Evolutionary conservation across 2,329 filamentous ascomycete genomes (phyloP).

Genomic region (Aspergillus nomiae): DNA sequence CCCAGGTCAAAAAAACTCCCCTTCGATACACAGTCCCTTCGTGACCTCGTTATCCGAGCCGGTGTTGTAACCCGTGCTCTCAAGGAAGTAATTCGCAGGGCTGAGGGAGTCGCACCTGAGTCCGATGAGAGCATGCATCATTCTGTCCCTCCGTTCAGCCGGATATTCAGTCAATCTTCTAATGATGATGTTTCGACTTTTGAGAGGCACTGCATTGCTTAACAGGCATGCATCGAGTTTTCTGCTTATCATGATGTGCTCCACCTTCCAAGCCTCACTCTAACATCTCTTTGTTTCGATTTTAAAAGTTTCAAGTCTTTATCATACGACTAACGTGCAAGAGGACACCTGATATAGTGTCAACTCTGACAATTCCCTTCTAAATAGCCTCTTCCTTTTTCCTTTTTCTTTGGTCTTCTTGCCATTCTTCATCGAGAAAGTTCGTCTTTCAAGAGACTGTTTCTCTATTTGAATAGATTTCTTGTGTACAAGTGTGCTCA

Average conservation of each 20-base stretch:
- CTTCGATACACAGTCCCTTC: conserved; percentile 66
- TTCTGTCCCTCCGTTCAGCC: conserved; percentile 49
- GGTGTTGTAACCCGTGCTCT: conserved; percentile 52
- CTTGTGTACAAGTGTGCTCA: conserved; percentile 25
- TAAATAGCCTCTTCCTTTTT: conserved; percentile 9
- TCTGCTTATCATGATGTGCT: background rate
- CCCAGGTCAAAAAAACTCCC: conserved; percentile 57
- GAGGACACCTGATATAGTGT: background rate
- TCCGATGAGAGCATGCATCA: conserved; percentile 30
- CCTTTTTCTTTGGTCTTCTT: conserved; percentile 11
- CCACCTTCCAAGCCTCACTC: conserved; percentile 9
- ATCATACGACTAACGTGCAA: conserved; percentile 13
- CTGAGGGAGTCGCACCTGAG: conserved; percentile 45
- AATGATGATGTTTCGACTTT: conserved; percentile 35
- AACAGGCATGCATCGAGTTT: conserved; percentile 5
- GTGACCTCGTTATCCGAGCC: conserved; percentile 59
- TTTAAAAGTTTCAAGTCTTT: conserved; percentile 20
- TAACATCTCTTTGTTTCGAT: conserved; percentile 14
- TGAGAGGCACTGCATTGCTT: conserved; percentile 26
- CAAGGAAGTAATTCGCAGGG: conserved; percentile 53
- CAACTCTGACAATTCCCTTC: conserved; percentile 1
- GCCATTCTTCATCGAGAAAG: background rate
- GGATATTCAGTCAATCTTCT: conserved; percentile 48
- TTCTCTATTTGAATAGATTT: conserved; percentile 15
- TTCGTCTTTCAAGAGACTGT: conserved; percentile 1